Conservation (phyloP, 1,284 basidiomycete species). For the Puccinia triticina region DNA sequence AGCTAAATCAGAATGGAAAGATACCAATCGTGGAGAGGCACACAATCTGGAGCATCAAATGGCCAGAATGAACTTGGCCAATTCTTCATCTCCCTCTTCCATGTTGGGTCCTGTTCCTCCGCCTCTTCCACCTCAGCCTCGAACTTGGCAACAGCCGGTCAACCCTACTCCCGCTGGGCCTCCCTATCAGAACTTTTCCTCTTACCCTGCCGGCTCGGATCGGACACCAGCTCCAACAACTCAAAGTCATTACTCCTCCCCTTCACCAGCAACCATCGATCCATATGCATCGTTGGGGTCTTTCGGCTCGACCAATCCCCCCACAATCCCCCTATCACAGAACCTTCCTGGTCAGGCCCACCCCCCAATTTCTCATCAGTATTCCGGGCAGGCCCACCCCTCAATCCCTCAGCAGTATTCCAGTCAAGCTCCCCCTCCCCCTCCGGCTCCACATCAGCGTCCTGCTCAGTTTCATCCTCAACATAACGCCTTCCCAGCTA, state of each 20-base stretch:
- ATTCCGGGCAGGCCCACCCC: constrained; percentile 53
- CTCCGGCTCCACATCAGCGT: constrained; percentile 63
- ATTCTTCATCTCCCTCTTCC: constrained; percentile 45
- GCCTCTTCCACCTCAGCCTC: constrained; percentile 51
- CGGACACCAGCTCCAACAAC: background rate
- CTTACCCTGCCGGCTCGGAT: constrained; percentile 28
- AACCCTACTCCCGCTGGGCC: constrained; percentile 37
- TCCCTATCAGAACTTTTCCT: constrained; percentile 25
- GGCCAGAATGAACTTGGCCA: constrained; percentile 50
- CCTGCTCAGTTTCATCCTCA: constrained; percentile 54
- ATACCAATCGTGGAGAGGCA: constrained; percentile 43
- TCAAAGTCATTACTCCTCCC: constrained; percentile 41
- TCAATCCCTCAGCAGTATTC: constrained; percentile 53
- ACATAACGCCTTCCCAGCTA: constrained; percentile 3
- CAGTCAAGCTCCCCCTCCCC: constrained; percentile 36
- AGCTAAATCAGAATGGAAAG: constrained; percentile 68
- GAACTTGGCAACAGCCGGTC: constrained; percentile 41
- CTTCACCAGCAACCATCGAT: constrained; percentile 28
- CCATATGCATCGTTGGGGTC: constrained; percentile 10
- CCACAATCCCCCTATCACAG: constrained; percentile 5
- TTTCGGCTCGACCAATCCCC: constrained; percentile 22
- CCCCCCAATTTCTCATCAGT: constrained; percentile 45
- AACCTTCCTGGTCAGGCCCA: constrained; percentile 23
- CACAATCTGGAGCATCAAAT: constrained; percentile 51
- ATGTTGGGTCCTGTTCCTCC: constrained; percentile 32